phyloP scores from a whole-genome alignment of 345 rosid genomes.

The Nephelium lappaceum region DNA sequence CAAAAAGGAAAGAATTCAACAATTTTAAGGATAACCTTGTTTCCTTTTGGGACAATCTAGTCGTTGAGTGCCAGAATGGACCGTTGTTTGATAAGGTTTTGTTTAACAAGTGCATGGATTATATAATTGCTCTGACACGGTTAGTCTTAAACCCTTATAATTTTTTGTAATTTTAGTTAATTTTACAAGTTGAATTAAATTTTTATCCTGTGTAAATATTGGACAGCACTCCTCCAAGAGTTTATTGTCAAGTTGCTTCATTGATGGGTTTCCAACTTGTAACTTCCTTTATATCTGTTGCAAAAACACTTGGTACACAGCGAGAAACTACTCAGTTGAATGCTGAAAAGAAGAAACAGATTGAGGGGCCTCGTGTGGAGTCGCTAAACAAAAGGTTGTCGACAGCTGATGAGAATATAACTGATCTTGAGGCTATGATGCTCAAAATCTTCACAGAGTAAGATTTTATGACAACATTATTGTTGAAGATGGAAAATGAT shows the following conservation, averaged over 20 bases:
- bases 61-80: slow-evolving; percentile 87
- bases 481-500: neutral
- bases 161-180: neutral
- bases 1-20: slow-evolving; percentile 82
- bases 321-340: slow-evolving; percentile 91
- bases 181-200: slow-evolving; percentile 10
- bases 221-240: slow-evolving; percentile 93
- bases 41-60: slow-evolving; percentile 76
- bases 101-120: slow-evolving; percentile 98
- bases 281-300: slow-evolving; percentile 81
- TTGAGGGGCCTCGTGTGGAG: slow-evolving; percentile 84
- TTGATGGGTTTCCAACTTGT: slow-evolving; percentile 96
- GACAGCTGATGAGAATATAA: slow-evolving; percentile 71
- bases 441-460: slow-evolving; percentile 97
- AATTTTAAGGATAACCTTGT: slow-evolving; percentile 84
- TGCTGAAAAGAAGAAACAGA: slow-evolving; percentile 86
- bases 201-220: slow-evolving; percentile 29
- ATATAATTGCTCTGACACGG: slow-evolving; percentile 97
- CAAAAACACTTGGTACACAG: slow-evolving; percentile 81
- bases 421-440: slow-evolving; percentile 94
- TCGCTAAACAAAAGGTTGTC: slow-evolving; percentile 88
- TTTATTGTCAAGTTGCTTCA: slow-evolving; percentile 87
- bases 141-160: slow-evolving; percentile 36
- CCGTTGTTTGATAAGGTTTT: slow-evolving; percentile 84
- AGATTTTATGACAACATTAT: slow-evolving; percentile 19